Conservation (phyloP, 1,284 basidiomycete species). For the Coniferiporia weirii region DNA sequence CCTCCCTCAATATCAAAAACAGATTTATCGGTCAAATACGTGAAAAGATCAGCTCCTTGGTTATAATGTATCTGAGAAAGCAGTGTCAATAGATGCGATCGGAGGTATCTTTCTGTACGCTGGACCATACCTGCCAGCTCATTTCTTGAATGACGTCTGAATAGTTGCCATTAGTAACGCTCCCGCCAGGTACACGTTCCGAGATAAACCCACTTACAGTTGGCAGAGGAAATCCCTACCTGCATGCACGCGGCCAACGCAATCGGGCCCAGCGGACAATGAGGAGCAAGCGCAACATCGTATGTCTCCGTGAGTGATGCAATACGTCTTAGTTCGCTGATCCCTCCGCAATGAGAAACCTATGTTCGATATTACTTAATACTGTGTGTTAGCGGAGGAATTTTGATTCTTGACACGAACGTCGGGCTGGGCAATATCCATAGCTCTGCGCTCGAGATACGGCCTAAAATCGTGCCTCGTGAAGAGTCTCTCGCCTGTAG, state of each 20-base stretch:
- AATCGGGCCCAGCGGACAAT: conserved; percentile 64
- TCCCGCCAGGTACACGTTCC: background rate
- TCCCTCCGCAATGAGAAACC: conserved; percentile 67
- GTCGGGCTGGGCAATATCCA: conserved; percentile 76
- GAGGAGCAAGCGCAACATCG: conserved; percentile 58
- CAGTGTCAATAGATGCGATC: background rate
- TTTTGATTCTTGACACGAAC: conserved; percentile 30
- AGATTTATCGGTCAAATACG: conserved; percentile 51
- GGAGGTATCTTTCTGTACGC: background rate
- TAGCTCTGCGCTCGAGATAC: conserved; percentile 62
- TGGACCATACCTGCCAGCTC: conserved; percentile 47
- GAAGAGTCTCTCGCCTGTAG: conserved; percentile 69
- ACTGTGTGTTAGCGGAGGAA: too few species aligned
- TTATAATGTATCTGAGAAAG: conserved; percentile 66
- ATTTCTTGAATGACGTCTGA: conserved; percentile 63
- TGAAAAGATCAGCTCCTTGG: conserved; percentile 63
- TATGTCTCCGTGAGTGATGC: conserved; percentile 67
- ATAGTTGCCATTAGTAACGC: background rate
- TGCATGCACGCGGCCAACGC: conserved; percentile 69
- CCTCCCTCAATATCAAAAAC: conserved; percentile 63
- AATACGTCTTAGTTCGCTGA: conserved; percentile 67
- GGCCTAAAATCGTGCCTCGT: conserved; percentile 67
- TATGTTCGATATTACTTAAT: too few species aligned
- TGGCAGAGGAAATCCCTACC: conserved; percentile 48
- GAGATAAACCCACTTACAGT: conserved; percentile 37